phyloP scores from a whole-genome alignment of 345 rosid genomes.

The Sonneratia caseolaris region DNA sequence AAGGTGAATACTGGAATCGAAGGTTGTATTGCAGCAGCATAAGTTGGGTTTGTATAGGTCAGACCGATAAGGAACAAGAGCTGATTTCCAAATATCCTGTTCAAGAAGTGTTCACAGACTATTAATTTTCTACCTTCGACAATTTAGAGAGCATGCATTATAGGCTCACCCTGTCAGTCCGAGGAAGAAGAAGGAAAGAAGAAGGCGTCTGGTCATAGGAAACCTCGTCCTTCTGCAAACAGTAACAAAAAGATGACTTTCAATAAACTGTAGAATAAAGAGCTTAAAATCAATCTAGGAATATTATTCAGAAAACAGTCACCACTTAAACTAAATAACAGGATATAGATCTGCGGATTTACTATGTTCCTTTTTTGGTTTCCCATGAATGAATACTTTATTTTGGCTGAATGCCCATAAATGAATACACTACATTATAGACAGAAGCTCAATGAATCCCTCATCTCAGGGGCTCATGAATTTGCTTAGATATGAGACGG shows the following conservation, averaged over 20 bases:
- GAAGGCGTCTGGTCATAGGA: constrained; percentile 59
- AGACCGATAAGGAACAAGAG: constrained; percentile 90
- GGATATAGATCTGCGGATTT: background rate
- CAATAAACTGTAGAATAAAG: background rate
- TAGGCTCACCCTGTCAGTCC: constrained; percentile 75
- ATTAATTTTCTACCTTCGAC: background rate
- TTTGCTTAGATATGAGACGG: no score
- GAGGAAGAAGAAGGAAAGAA: constrained; percentile 72
- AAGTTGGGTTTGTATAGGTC: constrained; percentile 93
- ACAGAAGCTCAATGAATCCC: no score
- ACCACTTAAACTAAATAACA: background rate
- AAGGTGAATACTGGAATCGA: constrained; percentile 96
- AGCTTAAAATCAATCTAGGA: background rate
- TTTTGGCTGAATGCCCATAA: no score
- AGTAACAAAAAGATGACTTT: constrained; percentile 7
- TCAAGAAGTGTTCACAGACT: background rate
- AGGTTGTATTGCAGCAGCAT: constrained; percentile 98
- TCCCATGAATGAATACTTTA: background rate
- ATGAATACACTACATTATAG: no score
- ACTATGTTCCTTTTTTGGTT: background rate
- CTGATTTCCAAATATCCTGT: constrained; percentile 97
- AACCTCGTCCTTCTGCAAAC: constrained; percentile 58
- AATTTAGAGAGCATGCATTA: background rate
- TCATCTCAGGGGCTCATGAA: no score
- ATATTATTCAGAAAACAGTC: background rate